These are phyloP conservation scores for Lobosporangium transversale DNA, from an alignment of 192 early-diverging fungal genomes.

Conservation along the genomic window DNA sequence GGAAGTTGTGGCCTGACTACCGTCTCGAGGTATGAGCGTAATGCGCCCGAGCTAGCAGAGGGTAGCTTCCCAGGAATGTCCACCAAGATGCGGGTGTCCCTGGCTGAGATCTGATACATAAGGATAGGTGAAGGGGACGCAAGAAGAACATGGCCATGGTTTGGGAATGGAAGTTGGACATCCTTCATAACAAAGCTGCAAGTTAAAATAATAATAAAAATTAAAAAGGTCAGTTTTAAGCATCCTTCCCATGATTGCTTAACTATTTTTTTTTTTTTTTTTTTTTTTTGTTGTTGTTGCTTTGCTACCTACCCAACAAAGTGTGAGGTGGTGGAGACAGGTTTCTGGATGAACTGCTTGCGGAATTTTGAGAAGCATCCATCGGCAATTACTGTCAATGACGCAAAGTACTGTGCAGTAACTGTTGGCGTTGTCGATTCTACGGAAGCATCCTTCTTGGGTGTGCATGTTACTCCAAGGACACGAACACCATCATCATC, in stretches of 20 bases:
- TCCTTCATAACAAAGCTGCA: slow-evolving; percentile 75
- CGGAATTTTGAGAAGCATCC: slow-evolving; percentile 97
- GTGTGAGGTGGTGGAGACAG: slow-evolving; percentile 66
- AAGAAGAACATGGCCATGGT: slow-evolving; percentile 94
- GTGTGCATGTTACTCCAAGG: slow-evolving; percentile 65
- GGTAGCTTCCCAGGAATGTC: slow-evolving; percentile 93
- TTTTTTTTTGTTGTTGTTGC: too few relatives aligned
- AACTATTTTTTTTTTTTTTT: too few relatives aligned
- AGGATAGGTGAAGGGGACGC: slow-evolving; percentile 87
- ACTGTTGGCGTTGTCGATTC: slow-evolving; percentile 3
- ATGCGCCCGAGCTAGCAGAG: slow-evolving; percentile 69
- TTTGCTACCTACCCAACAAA: slow-evolving; percentile 72
- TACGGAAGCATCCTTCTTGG: slow-evolving; percentile 38
- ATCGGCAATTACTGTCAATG: slow-evolving; percentile 89
- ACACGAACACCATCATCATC: slow-evolving; percentile 58
- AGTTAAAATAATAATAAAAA: not conserved
- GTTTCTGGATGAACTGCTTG: slow-evolving; percentile 69
- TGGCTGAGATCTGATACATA: slow-evolving; percentile 89
- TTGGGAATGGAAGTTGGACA: slow-evolving; percentile 76
- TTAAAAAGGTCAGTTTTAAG: not conserved
- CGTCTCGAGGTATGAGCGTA: slow-evolving; percentile 69
- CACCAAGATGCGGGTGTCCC: slow-evolving; percentile 89
- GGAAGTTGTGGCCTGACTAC: slow-evolving; percentile 79
- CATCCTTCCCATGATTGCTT: not conserved
- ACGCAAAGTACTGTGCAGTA: slow-evolving; percentile 63